Evolutionary conservation across 441 rosid species (phyloP).

Genomic region (Heliophila coronopifolia): DNA sequence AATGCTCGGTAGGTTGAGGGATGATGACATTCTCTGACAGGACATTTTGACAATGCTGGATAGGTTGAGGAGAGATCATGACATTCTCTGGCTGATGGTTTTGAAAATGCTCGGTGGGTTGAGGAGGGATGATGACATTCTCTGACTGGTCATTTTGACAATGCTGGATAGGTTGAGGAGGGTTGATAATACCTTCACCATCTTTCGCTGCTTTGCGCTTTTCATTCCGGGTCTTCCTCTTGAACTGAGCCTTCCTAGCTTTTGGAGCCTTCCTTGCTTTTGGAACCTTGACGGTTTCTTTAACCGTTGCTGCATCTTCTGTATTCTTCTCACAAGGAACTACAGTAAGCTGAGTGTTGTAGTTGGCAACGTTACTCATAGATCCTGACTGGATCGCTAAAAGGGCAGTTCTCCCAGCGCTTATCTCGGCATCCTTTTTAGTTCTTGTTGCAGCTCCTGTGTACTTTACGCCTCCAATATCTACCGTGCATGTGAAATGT

Average conservation of each 20-base stretch:
- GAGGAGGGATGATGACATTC: conserved; percentile 11
- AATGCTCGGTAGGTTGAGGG: background rate
- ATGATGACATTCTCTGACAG: too few relatives aligned
- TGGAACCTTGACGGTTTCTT: conserved; percentile 35
- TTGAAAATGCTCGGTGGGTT: too few relatives aligned
- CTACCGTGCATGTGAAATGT: conserved; percentile 54
- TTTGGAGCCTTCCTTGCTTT: conserved; percentile 44
- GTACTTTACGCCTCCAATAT: conserved; percentile 74
- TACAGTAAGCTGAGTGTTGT: conserved; percentile 48
- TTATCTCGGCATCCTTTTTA: conserved; percentile 80
- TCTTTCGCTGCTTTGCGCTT: conserved; percentile 24
- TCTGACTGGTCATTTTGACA: too few relatives aligned
- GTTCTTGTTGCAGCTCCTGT: conserved; percentile 73
- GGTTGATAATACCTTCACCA: too few relatives aligned
- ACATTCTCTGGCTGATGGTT: too few relatives aligned
- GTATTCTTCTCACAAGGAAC: conserved; percentile 63
- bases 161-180: too few relatives aligned
- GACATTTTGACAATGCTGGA: too few relatives aligned
- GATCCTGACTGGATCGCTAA: conserved; percentile 48
- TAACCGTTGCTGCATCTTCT: conserved; percentile 23
- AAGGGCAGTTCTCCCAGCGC: conserved; percentile 82
- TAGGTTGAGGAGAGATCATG: too few relatives aligned
- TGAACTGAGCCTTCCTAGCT: conserved; percentile 52
- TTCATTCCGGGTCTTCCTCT: conserved; percentile 41
- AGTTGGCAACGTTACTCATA: conserved; percentile 22